Conservation (phyloP, 2,329 filamentous ascomycete species). For the Nemania abortiva region DNA sequence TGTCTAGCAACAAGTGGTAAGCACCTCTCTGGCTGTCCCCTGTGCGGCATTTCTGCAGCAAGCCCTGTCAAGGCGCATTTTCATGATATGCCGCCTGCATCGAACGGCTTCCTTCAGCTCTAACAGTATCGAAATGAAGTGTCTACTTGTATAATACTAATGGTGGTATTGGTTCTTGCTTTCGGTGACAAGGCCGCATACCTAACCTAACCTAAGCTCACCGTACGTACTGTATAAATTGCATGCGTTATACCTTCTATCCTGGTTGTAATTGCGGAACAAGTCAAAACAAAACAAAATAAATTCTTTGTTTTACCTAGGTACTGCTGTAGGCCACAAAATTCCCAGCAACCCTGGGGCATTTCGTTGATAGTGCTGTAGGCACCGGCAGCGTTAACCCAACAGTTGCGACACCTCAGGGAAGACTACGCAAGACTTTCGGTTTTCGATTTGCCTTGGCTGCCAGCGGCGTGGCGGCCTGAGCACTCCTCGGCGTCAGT, state of each 20-base stretch:
- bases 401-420: background rate
- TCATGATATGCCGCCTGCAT: conserved; percentile 12
- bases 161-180: background rate
- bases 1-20: too few species aligned
- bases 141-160: background rate
- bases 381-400: background rate
- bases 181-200: background rate
- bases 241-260: too few species aligned
- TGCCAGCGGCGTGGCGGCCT: conserved; percentile 11
- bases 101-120: conserved; percentile 3
- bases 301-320: too few species aligned
- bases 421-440: conserved; percentile 18
- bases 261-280: too few species aligned
- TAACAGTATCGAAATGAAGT: conserved; percentile 3
- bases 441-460: conserved; percentile 11
- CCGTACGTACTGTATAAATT: background rate
- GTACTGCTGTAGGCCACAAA: background rate
- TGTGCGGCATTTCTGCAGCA: conserved; percentile 8
- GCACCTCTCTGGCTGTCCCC: background rate
- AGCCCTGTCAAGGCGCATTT: conserved; percentile 17
- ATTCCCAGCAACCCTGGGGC: background rate
- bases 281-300: too few species aligned
- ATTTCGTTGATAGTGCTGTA: background rate
- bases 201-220: background rate
- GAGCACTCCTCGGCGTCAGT: conserved; percentile 1